Conservation (phyloP, 2,329 filamentous ascomycete genomes). For the Myrmaecium sp. region DNA sequence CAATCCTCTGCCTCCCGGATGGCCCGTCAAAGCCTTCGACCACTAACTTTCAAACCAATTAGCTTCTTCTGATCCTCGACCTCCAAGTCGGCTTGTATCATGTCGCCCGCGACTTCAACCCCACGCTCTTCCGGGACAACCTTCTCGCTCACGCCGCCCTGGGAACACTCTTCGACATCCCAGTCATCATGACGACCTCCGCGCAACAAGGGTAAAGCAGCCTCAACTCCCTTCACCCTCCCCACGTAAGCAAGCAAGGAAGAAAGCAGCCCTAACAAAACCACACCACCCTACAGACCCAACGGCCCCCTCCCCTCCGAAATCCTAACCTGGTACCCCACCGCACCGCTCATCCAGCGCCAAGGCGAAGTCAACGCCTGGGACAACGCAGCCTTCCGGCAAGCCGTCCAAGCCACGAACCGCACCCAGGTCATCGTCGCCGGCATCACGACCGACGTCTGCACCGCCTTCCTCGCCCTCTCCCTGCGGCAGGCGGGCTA, state of each 20-base stretch:
- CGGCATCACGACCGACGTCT: conserved; percentile 61
- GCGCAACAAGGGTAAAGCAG: conserved; percentile 43
- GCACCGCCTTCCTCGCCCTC: conserved; percentile 52
- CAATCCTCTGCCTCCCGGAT: neutral
- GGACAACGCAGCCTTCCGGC: conserved; percentile 55
- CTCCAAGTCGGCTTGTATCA: conserved; percentile 42
- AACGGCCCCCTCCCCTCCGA: conserved; percentile 57
- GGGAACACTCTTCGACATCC: conserved; percentile 48
- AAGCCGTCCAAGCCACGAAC: conserved; percentile 45
- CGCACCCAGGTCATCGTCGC: conserved; percentile 55
- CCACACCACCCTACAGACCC: too few relatives aligned
- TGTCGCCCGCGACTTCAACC: conserved; percentile 48
- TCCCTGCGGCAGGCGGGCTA: conserved; percentile 55
- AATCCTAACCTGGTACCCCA: conserved; percentile 49
- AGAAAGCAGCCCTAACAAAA: too few relatives aligned
- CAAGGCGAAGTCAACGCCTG: conserved; percentile 61
- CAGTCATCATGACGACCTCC: conserved; percentile 54
- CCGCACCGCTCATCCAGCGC: conserved; percentile 47
- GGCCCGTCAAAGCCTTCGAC: neutral
- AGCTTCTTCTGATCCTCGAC: conserved; percentile 42
- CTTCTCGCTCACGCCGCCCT: conserved; percentile 52
- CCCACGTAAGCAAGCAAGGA: too few relatives aligned
- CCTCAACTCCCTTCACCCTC: too few relatives aligned
- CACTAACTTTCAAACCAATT: neutral
- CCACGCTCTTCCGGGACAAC: conserved; percentile 47